Evolutionary conservation across 441 rosid species (phyloP).

Genomic region (Erodium moschatum): DNA sequence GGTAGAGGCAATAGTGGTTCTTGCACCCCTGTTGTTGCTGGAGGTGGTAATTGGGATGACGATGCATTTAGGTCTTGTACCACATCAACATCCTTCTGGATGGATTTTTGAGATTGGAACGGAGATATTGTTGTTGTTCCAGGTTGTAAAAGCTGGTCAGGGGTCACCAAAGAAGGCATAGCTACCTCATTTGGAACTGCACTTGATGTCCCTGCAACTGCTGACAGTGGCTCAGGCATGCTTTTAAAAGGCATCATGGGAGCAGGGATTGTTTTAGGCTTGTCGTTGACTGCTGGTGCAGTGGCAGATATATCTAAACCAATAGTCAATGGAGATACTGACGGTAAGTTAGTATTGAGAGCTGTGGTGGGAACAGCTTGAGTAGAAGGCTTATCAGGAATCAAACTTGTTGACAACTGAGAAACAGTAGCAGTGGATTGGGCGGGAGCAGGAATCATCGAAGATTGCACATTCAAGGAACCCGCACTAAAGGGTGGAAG

Average conservation of each 20-base stretch:
- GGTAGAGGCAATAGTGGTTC: conserved; percentile 6
- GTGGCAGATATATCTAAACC: conserved; percentile 5
- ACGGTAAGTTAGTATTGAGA: not conserved
- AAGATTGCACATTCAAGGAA: conserved; percentile 5
- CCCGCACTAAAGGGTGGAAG: conserved; percentile 12
- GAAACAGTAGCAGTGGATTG: not conserved
- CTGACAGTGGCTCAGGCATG: conserved; percentile 7
- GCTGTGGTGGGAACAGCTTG: not conserved
- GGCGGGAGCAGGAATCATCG: not conserved
- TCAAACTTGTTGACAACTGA: conserved; percentile 8
- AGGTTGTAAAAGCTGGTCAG: conserved; percentile 15
- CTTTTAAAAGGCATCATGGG: conserved; percentile 7
- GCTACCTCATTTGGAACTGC: conserved; percentile 10
- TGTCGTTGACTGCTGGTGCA: conserved; percentile 7
- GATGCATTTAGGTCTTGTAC: conserved; percentile 16
- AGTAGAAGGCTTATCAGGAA: conserved; percentile 7
- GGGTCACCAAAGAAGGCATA: conserved; percentile 17
- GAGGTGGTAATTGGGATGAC: conserved; percentile 4
- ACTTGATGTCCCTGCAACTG: conserved; percentile 12
- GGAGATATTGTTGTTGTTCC: conserved; percentile 10
- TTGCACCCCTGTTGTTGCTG: conserved; percentile 12
- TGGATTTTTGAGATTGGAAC: conserved; percentile 14
- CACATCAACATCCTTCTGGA: conserved; percentile 23
- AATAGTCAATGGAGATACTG: conserved; percentile 9
- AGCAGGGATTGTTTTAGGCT: conserved; percentile 6